Evolutionary conservation across 176 grass and related monocot species (phyloP).

Genomic region (Musa schizocarpa): DNA sequence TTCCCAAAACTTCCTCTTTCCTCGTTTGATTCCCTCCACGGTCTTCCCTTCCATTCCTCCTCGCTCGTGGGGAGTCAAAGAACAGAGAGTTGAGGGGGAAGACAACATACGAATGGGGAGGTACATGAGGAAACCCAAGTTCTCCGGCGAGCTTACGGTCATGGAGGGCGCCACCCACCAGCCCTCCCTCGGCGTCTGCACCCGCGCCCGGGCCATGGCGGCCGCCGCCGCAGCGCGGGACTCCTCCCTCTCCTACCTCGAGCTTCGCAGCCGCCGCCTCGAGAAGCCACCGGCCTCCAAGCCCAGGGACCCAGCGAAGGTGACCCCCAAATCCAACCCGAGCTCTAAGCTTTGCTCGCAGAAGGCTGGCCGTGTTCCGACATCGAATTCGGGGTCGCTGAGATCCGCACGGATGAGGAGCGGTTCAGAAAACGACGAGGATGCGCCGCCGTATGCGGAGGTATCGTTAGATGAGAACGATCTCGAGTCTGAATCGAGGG

Average conservation of each 20-base stretch:
- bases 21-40: background rate
- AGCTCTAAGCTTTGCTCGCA: background rate
- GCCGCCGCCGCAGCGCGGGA: slow-evolving; percentile 5
- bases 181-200: slow-evolving; percentile 67
- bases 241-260: slow-evolving; percentile 7
- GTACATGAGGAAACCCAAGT: slow-evolving; percentile 21
- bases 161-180: slow-evolving; percentile 18
- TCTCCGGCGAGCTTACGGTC: slow-evolving; percentile 13
- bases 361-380: background rate
- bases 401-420: background rate
- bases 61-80: too few species aligned
- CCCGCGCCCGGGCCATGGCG: slow-evolving; percentile 68
- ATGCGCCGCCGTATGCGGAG: background rate
- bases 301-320: background rate
- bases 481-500: slow-evolving; percentile 10
- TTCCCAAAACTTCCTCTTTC: background rate
- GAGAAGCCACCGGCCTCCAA: slow-evolving; percentile 1
- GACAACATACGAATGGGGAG: background rate
- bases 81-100: background rate
- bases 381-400: background rate
- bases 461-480: slow-evolving; percentile 15
- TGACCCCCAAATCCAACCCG: background rate
- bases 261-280: slow-evolving; percentile 6
- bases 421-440: background rate
- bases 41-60: background rate